phyloP scores from a whole-genome alignment of 2,329 filamentous ascomycete species.

The Hymenoscyphus albidus region DNA sequence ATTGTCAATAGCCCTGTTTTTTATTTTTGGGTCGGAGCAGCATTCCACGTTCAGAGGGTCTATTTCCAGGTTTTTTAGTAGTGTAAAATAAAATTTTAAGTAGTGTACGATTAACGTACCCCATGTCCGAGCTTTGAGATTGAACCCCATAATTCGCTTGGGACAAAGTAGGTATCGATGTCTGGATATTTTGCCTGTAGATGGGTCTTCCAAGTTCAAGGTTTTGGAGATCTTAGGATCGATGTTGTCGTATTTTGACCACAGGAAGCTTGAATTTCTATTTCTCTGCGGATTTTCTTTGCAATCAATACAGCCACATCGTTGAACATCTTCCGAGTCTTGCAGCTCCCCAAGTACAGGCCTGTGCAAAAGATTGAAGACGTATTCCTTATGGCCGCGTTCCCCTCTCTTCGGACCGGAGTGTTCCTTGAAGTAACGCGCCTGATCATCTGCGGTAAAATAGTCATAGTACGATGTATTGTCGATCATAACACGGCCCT shows the following conservation, averaged over 20 bases:
- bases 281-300: background rate
- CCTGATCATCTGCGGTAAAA: background rate
- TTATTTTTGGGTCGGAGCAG: background rate
- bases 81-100: background rate
- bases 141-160: background rate
- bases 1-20: background rate
- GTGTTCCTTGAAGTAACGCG: background rate
- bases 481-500: background rate
- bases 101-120: background rate
- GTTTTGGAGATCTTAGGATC: background rate
- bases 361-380: background rate
- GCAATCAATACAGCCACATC: background rate
- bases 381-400: background rate
- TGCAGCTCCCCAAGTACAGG: background rate
- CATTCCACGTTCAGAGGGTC: background rate
- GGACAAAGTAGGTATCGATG: slow-evolving; percentile 1
- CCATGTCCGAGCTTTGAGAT: background rate
- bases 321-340: background rate
- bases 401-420: background rate
- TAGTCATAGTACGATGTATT: background rate
- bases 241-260: background rate
- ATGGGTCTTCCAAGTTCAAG: background rate
- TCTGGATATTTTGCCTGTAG: background rate
- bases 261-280: background rate
- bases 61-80: background rate